phyloP scores from a whole-genome alignment of 1,139 yeast species.

The Ogataea hybrid region DNA sequence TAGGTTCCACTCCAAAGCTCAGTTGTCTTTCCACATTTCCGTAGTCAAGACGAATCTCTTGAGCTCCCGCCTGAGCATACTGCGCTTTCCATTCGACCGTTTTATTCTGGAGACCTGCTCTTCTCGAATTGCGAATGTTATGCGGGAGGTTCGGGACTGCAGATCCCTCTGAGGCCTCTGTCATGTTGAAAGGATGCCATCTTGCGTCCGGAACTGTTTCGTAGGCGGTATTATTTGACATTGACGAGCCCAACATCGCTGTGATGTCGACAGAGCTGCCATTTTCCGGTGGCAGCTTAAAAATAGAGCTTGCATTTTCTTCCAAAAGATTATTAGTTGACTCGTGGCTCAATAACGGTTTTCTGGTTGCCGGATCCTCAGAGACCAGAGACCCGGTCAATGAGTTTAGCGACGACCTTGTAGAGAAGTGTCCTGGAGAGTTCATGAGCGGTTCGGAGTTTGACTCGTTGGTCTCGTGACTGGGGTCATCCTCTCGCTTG shows the following conservation, averaged over 20 bases:
- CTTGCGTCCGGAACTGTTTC: constrained; percentile 11
- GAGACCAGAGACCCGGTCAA: constrained; percentile 16
- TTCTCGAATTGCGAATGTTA: constrained; percentile 6
- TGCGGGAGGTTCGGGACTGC: constrained; percentile 1
- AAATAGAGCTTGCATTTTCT: constrained; percentile 1
- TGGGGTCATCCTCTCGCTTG: no score
- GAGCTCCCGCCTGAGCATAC: background rate
- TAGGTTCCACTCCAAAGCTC: constrained; percentile 24
- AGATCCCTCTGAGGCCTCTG: background rate
- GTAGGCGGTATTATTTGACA: constrained; percentile 3
- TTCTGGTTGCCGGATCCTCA: constrained; percentile 17
- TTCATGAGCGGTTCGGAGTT: no score
- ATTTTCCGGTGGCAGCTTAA: constrained; percentile 7
- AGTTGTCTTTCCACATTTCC: constrained; percentile 6
- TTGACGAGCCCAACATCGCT: constrained; percentile 16
- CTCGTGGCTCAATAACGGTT: constrained; percentile 16
- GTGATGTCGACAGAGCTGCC: constrained; percentile 16
- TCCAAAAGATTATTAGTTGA: constrained; percentile 11
- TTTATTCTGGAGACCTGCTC: background rate
- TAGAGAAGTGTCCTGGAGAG: no score
- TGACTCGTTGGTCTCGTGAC: no score
- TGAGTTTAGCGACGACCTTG: no score
- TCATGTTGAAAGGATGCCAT: constrained; percentile 21
- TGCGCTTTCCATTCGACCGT: constrained; percentile 2
- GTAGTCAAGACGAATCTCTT: background rate